phyloP scores from a whole-genome alignment of 345 rosid genomes.

The Chamaenerion angustifolium region DNA sequence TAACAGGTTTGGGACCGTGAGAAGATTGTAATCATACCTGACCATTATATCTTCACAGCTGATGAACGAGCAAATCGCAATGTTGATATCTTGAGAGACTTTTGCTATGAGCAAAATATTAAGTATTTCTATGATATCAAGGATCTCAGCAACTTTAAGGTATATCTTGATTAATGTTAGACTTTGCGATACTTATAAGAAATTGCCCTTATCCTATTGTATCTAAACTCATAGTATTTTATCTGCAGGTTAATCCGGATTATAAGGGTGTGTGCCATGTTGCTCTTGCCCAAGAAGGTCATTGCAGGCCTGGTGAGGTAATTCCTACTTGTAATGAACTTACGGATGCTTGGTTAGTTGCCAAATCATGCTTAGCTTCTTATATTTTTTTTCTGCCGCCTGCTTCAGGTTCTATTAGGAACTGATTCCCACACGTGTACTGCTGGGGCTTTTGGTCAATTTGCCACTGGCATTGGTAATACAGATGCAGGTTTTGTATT shows the following conservation, averaged over 20 bases:
- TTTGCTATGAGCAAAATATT: conserved; percentile 75
- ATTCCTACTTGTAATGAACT: not conserved
- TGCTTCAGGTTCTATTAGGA: conserved; percentile 67
- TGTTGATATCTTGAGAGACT: conserved; percentile 88
- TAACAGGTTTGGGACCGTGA: conserved; percentile 92
- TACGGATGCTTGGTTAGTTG: no score
- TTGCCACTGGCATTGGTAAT: conserved; percentile 98
- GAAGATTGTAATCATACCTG: conserved; percentile 89
- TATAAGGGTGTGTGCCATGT: conserved; percentile 98
- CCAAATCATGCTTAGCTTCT: not conserved
- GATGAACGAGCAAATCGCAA: conserved; percentile 94
- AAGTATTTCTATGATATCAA: conserved; percentile 94
- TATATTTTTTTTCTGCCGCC: not conserved
- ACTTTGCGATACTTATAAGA: no score
- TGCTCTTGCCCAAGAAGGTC: conserved; percentile 99
- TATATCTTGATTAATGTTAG: conserved; percentile 8
- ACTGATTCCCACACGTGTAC: conserved; percentile 98
- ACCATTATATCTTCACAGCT: conserved; percentile 84
- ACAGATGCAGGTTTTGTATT: conserved; percentile 95
- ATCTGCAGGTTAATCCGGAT: conserved; percentile 77
- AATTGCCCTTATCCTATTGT: no score
- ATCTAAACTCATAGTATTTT: conserved; percentile 3
- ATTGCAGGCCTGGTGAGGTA: conserved; percentile 99
- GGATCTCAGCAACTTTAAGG: conserved; percentile 79
- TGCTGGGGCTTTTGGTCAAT: conserved; percentile 96